Base-by-base conservation (phyloP, 345 rosid species). In the Eucalyptus cladocalyx region DNA sequence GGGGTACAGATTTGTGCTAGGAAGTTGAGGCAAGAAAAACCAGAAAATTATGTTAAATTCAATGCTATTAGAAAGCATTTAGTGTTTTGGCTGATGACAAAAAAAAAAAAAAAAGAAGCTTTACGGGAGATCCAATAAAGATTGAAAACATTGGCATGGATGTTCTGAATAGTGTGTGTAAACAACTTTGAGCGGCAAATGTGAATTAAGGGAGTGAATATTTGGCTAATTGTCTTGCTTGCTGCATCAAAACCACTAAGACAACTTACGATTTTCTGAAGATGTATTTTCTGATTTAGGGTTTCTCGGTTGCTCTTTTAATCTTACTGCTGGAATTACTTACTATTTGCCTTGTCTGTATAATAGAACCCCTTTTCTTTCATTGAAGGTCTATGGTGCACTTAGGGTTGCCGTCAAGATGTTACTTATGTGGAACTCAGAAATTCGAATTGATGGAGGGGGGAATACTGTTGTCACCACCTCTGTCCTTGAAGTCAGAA, bases 371-470 rank as follows among this genome's bases (percentile, higher is more conserved):
- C 47, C 88, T 45, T 54, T 86, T 72, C 37, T 76, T 72, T 88
- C 89, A 91, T 81, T 94, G 94, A 94, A 97, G 99, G 99, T 97
- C 62, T 97, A 67, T 93, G 99, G 99, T 85, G 99, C 99, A 89
- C 95, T 97, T 87, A 93, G 99, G 92, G 97, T 98, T 93, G 93
- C 95, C 69, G 93, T 96, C 53, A 98, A 98, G 93, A 97, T 98
- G 95, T 91, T 98, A 90, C 97, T 98, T 87, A 96, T 98, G 99
- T 95, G 96, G 97, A 98, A 98, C 94, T 97, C 99, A 88, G 93
- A 93, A 88, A 96, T 98, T 93, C 95, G 93, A 94, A 94, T 97
- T 90, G 99, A 97, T 94, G 99, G 99, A 83, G 95, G 97, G 53
- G 98, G 99, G 93, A 97, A 97, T 91, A 95, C 98, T 80, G 92